Conservation (phyloP, 345 rosid species). For the Aquilaria yunnanensis region DNA sequence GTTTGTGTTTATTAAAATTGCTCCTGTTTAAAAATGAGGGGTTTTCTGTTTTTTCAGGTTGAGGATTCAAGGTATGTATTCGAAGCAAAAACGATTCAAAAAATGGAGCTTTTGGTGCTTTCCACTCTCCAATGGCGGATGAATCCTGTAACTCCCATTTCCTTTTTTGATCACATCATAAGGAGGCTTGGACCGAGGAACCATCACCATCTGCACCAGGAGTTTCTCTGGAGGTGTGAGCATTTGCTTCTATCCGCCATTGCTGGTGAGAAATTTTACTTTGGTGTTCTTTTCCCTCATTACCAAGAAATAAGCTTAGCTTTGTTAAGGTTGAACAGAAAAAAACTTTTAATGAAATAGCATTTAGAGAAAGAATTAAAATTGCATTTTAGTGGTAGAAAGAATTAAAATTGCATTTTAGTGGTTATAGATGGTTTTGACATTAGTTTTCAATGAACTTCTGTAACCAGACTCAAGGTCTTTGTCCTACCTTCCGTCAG, state of each 20-base stretch:
- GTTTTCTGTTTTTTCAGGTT: slow-evolving; percentile 39
- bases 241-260: slow-evolving; percentile 58
- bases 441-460: slow-evolving; percentile 16
- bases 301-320: neutral
- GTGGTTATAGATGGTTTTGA: slow-evolving; percentile 2
- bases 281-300: slow-evolving; percentile 4
- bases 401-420: slow-evolving; percentile 1
- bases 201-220: slow-evolving; percentile 35
- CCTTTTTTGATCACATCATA: slow-evolving; percentile 67
- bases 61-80: slow-evolving; percentile 65
- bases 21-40: slow-evolving; percentile 3
- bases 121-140: slow-evolving; percentile 77
- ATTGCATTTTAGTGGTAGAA: neutral
- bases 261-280: slow-evolving; percentile 47
- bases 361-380: neutral
- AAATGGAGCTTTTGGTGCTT: slow-evolving; percentile 39
- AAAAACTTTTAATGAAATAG: too few relatives aligned
- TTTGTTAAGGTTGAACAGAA: too few relatives aligned
- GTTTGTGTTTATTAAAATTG: slow-evolving; percentile 1
- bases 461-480: slow-evolving; percentile 63
- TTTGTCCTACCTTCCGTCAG: slow-evolving; percentile 54
- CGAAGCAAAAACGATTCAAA: slow-evolving; percentile 78
- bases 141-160: slow-evolving; percentile 85
- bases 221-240: slow-evolving; percentile 62
- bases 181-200: slow-evolving; percentile 58